phyloP scores from a whole-genome alignment of 2,329 filamentous ascomycete genomes.

The Cyphellophora europaea region DNA sequence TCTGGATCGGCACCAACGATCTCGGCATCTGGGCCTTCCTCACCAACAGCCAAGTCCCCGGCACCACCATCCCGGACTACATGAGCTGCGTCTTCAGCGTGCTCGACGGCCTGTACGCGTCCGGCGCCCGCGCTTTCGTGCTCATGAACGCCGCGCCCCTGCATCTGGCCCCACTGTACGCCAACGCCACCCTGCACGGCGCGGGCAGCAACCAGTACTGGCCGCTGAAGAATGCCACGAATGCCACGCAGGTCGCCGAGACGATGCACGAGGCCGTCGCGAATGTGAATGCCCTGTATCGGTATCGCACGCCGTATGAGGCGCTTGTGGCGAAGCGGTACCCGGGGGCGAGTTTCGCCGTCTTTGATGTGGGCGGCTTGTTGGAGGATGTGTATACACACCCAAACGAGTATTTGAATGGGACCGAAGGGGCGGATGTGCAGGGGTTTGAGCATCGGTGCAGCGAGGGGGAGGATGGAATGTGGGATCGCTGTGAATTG shows the following conservation, averaged over 20 bases:
- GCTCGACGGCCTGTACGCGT: conserved; percentile 54
- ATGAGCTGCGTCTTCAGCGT: conserved; percentile 58
- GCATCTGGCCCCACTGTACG: conserved; percentile 59
- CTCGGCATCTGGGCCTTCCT: conserved; percentile 58
- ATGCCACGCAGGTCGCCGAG: conserved; percentile 40
- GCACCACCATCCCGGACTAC: conserved; percentile 55
- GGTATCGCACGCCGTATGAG: conserved; percentile 42
- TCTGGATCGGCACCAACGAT: conserved; percentile 80
- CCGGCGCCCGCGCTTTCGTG: conserved; percentile 62
- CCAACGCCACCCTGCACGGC: conserved; percentile 37
- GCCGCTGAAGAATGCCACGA: conserved; percentile 33
- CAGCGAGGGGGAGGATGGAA: conserved; percentile 17
- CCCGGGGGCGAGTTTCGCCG: conserved; percentile 49
- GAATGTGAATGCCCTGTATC: conserved; percentile 42
- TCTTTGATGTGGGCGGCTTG: conserved; percentile 56
- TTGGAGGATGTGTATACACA: conserved; percentile 44
- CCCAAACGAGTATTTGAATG: conserved; percentile 53
- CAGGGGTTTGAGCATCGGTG: conserved; percentile 52
- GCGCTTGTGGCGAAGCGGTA: conserved; percentile 33
- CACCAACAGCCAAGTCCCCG: conserved; percentile 50
- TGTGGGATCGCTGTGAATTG: conserved; percentile 53
- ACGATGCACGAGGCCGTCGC: conserved; percentile 41
- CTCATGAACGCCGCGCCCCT: conserved; percentile 61
- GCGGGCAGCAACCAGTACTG: conserved; percentile 36
- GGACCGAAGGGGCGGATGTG: conserved; percentile 52